Evolutionary conservation across 805 yeast genomes (phyloP).

Genomic region (Candida xiaguanensis): DNA sequence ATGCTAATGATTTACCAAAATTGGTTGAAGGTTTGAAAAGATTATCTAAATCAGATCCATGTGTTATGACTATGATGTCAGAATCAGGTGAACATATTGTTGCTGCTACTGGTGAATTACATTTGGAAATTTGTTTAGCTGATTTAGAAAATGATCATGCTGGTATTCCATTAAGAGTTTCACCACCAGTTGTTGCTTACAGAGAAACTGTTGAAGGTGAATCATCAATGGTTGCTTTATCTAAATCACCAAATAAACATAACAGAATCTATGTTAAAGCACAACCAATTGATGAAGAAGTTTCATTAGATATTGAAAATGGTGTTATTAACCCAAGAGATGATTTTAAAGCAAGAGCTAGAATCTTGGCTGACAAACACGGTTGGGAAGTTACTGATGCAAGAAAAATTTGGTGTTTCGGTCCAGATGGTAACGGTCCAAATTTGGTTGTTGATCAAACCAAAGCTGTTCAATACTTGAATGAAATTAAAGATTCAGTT

Average conservation of each 20-base stretch:
- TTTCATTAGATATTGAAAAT: conserved; percentile 82
- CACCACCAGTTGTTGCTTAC: conserved; percentile 98
- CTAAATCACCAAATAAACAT: conserved; percentile 99
- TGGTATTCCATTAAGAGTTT: conserved; percentile 96
- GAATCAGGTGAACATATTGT: conserved; percentile 99
- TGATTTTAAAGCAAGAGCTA: conserved; percentile 98
- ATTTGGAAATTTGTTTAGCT: conserved; percentile 93
- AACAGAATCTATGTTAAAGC: conserved; percentile 99
- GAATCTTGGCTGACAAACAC: conserved; percentile 97
- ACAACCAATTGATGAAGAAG: conserved; percentile 93
- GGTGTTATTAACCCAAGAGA: conserved; percentile 94
- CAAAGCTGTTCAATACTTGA: conserved; percentile 98
- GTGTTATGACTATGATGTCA: conserved; percentile 83
- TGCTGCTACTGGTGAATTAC: conserved; percentile 99
- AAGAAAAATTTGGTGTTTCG: conserved; percentile 99
- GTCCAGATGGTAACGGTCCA: conserved; percentile 99
- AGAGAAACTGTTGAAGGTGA: conserved; percentile 96
- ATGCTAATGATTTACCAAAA: conserved; percentile 99
- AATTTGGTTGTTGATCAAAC: conserved; percentile 99
- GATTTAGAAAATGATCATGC: conserved; percentile 99
- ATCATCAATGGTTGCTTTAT: conserved; percentile 93
- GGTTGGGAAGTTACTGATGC: conserved; percentile 99
- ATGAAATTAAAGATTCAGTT: conserved; percentile 98
- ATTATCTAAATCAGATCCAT: conserved; percentile 98
- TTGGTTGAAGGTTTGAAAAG: conserved; percentile 99